These are phyloP conservation scores for Cladosporium phlei DNA, from an alignment of 2,329 filamentous ascomycete genomes.

Conservation along the genomic window DNA sequence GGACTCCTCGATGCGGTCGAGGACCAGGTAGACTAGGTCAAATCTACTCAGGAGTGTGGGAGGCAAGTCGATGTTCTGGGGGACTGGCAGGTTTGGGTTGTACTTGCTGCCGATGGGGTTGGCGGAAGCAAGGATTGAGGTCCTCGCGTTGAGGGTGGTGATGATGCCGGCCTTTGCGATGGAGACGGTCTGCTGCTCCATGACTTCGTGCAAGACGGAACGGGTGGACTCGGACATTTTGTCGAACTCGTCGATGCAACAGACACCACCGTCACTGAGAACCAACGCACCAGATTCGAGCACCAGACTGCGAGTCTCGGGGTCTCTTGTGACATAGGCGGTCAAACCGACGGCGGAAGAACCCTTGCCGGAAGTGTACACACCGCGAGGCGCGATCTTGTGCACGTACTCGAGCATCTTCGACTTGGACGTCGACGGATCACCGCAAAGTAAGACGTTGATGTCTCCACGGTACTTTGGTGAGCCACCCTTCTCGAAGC, in stretches of 20 bases:
- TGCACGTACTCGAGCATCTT: constrained; percentile 92
- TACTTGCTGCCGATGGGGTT: constrained; percentile 98
- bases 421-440: constrained; percentile 94
- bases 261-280: constrained; percentile 68
- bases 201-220: constrained; percentile 72
- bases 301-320: constrained; percentile 67
- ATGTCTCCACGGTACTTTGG: constrained; percentile 96
- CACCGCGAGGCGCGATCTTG: constrained; percentile 88
- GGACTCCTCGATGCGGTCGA: constrained; percentile 89
- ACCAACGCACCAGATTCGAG: constrained; percentile 71
- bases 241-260: constrained; percentile 76
- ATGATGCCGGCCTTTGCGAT: constrained; percentile 76
- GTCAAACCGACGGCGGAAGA: constrained; percentile 72
- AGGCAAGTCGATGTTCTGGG: constrained; percentile 95
- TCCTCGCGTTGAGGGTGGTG: constrained; percentile 87
- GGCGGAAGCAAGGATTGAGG: constrained; percentile 91
- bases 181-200: constrained; percentile 76
- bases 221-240: constrained; percentile 74
- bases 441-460: constrained; percentile 92
- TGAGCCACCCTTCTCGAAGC: constrained; percentile 91
- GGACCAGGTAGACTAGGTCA: constrained; percentile 91
- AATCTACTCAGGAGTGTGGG: constrained; percentile 94
- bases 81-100: constrained; percentile 90
- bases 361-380: constrained; percentile 72
- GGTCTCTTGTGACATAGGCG: constrained; percentile 71